A percentile compares a stretch with the other conserved stretches of the same genome.
These are phyloP conservation scores for Ophiostoma perfectum DNA, from an alignment of 2,329 filamentous ascomycete genomes.

Conservation along the genomic window DNA sequence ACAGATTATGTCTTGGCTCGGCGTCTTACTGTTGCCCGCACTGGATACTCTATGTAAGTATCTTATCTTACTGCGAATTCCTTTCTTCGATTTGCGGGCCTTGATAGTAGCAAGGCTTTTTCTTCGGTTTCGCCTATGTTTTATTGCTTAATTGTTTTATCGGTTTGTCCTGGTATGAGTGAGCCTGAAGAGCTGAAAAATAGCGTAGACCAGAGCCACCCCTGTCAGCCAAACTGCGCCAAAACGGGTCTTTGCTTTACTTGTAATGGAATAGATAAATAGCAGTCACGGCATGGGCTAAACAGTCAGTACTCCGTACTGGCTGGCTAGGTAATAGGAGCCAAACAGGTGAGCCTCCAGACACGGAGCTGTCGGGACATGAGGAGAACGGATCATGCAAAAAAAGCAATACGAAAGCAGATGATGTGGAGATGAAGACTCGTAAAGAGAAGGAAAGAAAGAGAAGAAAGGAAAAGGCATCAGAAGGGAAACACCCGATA, in stretches of 20 bases:
- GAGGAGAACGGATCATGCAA: background rate
- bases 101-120: too few relatives aligned
- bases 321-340: too few relatives aligned
- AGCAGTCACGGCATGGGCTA: too few relatives aligned
- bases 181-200: conserved; percentile 19
- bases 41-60: too few relatives aligned
- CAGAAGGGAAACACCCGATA: background rate
- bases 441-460: background rate
- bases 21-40: too few relatives aligned
- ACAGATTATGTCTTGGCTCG: too few relatives aligned
- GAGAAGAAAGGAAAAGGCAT: background rate
- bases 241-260: background rate
- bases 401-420: background rate
- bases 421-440: background rate
- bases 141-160: background rate
- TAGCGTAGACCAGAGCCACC: conserved; percentile 9
- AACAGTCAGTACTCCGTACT: too few relatives aligned
- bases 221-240: background rate
- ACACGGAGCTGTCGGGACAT: background rate
- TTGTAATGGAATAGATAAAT: background rate
- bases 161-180: background rate
- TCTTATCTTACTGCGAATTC: too few relatives aligned
- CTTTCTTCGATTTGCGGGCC: too few relatives aligned
- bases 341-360: too few relatives aligned
- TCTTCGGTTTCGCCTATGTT: background rate